A percentile compares a stretch with the other conserved stretches of the same genome.
Evolutionary conservation across 352 stramenopile species (phyloP).

Genomic region (Plasmopara muralis): DNA sequence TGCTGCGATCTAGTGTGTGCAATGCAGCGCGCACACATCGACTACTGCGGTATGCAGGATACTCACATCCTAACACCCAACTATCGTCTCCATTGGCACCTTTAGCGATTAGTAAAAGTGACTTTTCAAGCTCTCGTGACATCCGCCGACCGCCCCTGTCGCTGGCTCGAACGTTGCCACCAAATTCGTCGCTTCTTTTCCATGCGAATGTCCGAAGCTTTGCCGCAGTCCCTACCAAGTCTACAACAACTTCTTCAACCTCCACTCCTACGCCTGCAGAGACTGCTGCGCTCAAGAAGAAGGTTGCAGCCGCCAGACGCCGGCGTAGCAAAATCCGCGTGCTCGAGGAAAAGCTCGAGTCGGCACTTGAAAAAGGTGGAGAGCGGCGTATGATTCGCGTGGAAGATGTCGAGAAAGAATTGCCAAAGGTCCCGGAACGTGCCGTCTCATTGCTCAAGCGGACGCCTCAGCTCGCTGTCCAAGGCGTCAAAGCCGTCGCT

Average conservation of each 20-base stretch:
- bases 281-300: conserved; percentile 67
- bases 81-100: conserved; percentile 6
- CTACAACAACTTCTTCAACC: conserved; percentile 4
- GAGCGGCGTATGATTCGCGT: conserved; percentile 75
- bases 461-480: conserved; percentile 50
- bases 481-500: conserved; percentile 47
- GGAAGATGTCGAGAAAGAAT: conserved; percentile 66
- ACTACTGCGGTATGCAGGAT: conserved; percentile 19
- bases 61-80: conserved; percentile 8
- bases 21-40: conserved; percentile 31
- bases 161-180: conserved; percentile 11
- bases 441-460: conserved; percentile 64
- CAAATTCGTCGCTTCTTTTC: conserved; percentile 18
- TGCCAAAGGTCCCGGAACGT: conserved; percentile 68
- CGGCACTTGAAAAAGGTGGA: conserved; percentile 67
- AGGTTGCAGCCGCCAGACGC: conserved; percentile 58
- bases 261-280: conserved; percentile 24
- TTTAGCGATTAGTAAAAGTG: conserved; percentile 4
- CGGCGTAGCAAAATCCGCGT: conserved; percentile 76
- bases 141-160: conserved; percentile 4
- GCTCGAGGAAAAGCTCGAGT: conserved; percentile 74
- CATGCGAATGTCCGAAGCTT: conserved; percentile 34
- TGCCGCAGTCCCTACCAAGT: conserved; percentile 36
- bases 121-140: conserved; percentile 16
- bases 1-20: conserved; percentile 42